These are phyloP conservation scores for Quercus dentata DNA, from an alignment of 306 rosid genomes.

Conservation along the genomic window DNA sequence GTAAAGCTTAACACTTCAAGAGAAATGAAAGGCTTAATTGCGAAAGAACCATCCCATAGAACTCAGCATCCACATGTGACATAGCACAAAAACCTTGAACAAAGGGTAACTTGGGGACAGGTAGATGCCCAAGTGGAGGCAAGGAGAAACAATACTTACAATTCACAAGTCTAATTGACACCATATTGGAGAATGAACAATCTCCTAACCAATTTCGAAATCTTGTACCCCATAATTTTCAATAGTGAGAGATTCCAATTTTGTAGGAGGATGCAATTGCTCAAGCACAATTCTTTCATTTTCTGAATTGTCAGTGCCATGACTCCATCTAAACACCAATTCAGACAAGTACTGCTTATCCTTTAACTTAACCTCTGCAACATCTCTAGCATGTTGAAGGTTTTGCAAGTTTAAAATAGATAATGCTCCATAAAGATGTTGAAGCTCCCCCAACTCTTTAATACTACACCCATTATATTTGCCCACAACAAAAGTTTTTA, in stretches of 20 bases:
- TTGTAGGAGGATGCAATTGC: not conserved
- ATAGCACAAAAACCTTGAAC: not conserved
- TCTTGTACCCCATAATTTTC: not conserved
- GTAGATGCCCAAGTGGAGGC: conserved; percentile 5
- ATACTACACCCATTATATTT: too few species aligned
- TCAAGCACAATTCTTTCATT: not conserved
- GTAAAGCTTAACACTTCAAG: too few species aligned
- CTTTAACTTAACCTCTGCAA: too few species aligned
- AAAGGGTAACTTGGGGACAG: not conserved
- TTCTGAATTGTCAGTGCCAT: not conserved
- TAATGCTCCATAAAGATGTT: too few species aligned
- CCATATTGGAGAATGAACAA: not conserved
- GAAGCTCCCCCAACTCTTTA: too few species aligned
- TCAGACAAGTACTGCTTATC: too few species aligned
- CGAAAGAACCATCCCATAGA: not conserved
- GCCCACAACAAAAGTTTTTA: too few species aligned
- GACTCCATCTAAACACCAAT: too few species aligned
- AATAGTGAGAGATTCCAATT: not conserved
- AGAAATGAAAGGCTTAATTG: too few species aligned
- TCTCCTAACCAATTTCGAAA: not conserved
- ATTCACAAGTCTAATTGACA: not conserved
- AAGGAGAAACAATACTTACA: not conserved
- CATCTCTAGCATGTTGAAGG: too few species aligned
- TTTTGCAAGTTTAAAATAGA: too few species aligned
- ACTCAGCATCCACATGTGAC: not conserved